These are phyloP conservation scores for Trypanosoma theileri DNA, from an alignment of 208 protist species.

Conservation along the genomic window DNA sequence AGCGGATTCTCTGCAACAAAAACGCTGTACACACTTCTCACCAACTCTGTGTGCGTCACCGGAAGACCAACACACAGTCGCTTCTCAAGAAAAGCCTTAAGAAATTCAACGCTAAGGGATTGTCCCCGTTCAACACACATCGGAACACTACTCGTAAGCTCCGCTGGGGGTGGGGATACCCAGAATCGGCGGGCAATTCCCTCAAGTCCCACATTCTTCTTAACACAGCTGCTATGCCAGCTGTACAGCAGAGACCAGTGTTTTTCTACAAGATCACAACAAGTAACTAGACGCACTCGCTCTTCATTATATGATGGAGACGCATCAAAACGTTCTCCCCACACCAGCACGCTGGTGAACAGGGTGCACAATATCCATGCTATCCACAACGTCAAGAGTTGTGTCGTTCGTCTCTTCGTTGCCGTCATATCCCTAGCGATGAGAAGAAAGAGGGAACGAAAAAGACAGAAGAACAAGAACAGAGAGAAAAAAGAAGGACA, in stretches of 20 bases:
- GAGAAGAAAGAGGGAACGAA: no score
- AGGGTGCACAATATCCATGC: no score
- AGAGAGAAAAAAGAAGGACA: no score
- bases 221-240: constrained; percentile 31
- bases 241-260: constrained; percentile 32
- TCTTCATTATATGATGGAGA: constrained; percentile 9
- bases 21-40: constrained; percentile 29
- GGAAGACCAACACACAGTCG: constrained; percentile 32
- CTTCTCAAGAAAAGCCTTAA: constrained; percentile 11
- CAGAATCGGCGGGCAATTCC: constrained; percentile 5
- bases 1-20: constrained; percentile 37
- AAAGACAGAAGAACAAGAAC: no score
- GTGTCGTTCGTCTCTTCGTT: no score
- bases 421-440: no score
- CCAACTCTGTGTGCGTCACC: constrained; percentile 33
- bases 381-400: no score
- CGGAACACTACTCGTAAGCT: neutral
- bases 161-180: neutral
- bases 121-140: neutral
- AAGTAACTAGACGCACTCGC: constrained; percentile 21
- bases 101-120: constrained; percentile 22
- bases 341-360: no score
- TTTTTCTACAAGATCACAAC: constrained; percentile 38
- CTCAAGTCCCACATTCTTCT: constrained; percentile 5
- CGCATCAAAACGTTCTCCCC: no score